Conservation (phyloP, 2,329 filamentous ascomycete species). For the Hymenoscyphus albidus region DNA sequence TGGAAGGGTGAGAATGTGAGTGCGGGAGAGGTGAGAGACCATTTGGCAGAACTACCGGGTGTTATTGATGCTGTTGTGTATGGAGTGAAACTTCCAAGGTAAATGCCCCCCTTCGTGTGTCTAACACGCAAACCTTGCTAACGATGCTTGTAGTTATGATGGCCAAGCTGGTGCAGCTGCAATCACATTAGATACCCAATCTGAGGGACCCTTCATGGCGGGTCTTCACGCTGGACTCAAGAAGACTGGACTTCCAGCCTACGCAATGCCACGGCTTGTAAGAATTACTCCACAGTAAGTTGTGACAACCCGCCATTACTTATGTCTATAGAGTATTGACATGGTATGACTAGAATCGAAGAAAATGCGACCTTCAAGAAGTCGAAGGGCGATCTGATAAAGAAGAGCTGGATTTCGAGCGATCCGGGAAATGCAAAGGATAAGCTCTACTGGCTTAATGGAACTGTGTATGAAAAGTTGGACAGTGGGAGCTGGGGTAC, state of each 20-base stretch:
- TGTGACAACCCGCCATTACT: too few relatives aligned
- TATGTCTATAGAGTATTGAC: background rate
- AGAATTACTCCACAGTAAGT: conserved; percentile 43
- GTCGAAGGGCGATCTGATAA: conserved; percentile 42
- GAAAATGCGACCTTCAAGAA: conserved; percentile 49
- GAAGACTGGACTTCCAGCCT: conserved; percentile 43
- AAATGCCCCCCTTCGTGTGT: conserved; percentile 15
- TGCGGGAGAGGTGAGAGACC: conserved; percentile 43
- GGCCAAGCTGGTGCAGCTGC: conserved; percentile 46
- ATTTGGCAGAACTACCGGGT: conserved; percentile 39
- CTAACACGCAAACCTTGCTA: conserved; percentile 1
- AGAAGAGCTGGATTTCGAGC: conserved; percentile 39
- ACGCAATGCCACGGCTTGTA: conserved; percentile 45
- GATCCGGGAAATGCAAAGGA: conserved; percentile 32
- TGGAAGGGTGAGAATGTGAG: conserved; percentile 50
- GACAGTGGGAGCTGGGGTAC: conserved; percentile 38
- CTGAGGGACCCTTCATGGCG: conserved; percentile 37
- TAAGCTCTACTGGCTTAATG: conserved; percentile 43
- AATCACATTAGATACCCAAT: conserved; percentile 39
- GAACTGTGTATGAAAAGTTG: conserved; percentile 38
- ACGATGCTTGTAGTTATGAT: conserved; percentile 39
- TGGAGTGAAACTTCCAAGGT: conserved; percentile 41
- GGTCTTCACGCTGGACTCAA: conserved; percentile 39
- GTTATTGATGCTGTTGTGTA: conserved; percentile 44
- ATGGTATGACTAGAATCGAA: conserved; percentile 33